Evolutionary conservation across 1,139 yeast genomes (phyloP).

Genomic region (Hanseniaspora gamundiae): DNA sequence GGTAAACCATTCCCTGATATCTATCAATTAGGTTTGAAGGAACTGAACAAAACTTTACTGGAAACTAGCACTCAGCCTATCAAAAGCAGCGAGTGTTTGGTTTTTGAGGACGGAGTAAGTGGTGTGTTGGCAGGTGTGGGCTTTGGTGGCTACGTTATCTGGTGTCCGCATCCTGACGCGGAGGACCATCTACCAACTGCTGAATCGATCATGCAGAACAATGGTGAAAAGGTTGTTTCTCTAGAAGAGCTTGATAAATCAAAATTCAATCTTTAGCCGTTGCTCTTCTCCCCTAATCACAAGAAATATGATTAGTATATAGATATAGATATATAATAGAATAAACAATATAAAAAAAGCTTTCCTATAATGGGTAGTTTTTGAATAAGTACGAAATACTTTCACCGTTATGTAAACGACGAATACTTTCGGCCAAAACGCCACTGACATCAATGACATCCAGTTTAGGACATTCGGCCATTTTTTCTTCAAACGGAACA

Average conservation of each 20-base stretch:
- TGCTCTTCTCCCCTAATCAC: constrained; percentile 11
- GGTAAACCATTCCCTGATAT: constrained; percentile 94
- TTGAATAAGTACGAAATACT: constrained; percentile 71
- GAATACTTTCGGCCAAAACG: constrained; percentile 65
- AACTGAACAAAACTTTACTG: constrained; percentile 36
- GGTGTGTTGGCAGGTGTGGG: constrained; percentile 77
- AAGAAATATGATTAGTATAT: no score
- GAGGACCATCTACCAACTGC: constrained; percentile 35
- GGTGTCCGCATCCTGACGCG: constrained; percentile 85
- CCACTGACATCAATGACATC: constrained; percentile 64
- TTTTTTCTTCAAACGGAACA: constrained; percentile 54
- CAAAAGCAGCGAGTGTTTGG: constrained; percentile 63
- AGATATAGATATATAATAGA: not conserved
- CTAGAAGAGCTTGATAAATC: constrained; percentile 42
- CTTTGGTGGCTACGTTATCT: constrained; percentile 75
- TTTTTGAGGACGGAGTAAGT: constrained; percentile 90
- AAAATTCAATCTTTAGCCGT: not conserved
- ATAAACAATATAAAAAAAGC: not conserved
- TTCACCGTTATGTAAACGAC: constrained; percentile 77
- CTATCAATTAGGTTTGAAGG: constrained; percentile 69
- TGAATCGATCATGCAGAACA: constrained; percentile 38
- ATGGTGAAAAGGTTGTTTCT: constrained; percentile 45
- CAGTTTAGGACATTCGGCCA: constrained; percentile 32
- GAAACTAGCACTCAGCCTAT: constrained; percentile 34
- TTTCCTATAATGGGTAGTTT: constrained; percentile 25